phyloP scores from a whole-genome alignment of 495 filamentous ascomycete genomes.

The Trichocladium antarcticum region DNA sequence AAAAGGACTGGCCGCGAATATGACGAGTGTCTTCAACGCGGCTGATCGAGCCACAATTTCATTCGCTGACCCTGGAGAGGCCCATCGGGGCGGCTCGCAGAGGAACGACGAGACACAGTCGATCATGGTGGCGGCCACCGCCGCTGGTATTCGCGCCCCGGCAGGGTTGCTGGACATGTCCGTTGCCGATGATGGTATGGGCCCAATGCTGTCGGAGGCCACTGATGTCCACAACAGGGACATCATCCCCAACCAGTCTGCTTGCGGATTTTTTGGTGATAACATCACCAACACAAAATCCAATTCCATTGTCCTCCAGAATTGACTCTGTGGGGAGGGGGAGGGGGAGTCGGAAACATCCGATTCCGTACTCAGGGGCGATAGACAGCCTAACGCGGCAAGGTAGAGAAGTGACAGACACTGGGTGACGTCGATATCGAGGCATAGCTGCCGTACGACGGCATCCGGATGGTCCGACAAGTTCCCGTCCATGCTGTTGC shows the following conservation, averaged over 20 bases:
- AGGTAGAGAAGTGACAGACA: slow-evolving; percentile 33
- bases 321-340: slow-evolving; percentile 22
- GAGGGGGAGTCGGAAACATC: slow-evolving; percentile 5
- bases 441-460: slow-evolving; percentile 14
- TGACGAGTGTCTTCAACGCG: slow-evolving; percentile 28
- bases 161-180: slow-evolving; percentile 2
- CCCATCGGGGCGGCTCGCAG: slow-evolving; percentile 30
- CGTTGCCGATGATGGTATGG: slow-evolving; percentile 24
- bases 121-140: slow-evolving; percentile 29
- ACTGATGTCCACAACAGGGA: slow-evolving; percentile 34
- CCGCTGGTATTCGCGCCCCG: slow-evolving; percentile 16
- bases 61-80: slow-evolving; percentile 21
- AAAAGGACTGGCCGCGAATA: slow-evolving; percentile 30
- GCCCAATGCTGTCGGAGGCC: slow-evolving; percentile 34
- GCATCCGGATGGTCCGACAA: slow-evolving; percentile 18
- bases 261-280: slow-evolving; percentile 34
- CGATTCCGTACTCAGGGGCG: slow-evolving; percentile 3
- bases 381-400: slow-evolving; percentile 30
- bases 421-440: slow-evolving; percentile 30
- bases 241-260: slow-evolving; percentile 32
- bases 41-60: slow-evolving; percentile 22
- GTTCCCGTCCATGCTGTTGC: slow-evolving; percentile 20
- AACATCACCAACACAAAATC: slow-evolving; percentile 38
- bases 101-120: slow-evolving; percentile 34
- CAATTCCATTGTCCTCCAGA: slow-evolving; percentile 37